Base-by-base conservation (phyloP, 495 filamentous ascomycete genomes). In the Trichoderma virens region DNA sequence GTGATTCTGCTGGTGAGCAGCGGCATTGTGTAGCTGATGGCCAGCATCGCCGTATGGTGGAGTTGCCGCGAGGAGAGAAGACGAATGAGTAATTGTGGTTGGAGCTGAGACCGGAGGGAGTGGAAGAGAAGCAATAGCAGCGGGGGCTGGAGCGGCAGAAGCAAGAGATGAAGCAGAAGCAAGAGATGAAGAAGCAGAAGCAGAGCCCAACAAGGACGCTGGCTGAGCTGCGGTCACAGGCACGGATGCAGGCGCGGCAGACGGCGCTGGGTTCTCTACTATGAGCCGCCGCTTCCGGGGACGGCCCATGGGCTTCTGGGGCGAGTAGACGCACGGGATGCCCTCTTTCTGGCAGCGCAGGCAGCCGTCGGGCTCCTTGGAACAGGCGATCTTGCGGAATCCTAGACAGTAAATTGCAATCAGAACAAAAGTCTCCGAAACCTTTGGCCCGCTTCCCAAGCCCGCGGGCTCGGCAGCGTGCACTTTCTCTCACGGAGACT, bases 241-340 rank as follows among this genome's bases (percentile, higher is more conserved):
- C 9, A 16, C 25, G 30, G 51, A 31, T n/a, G 45, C n/a, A 25
- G 45, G n/a, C 45, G n/a, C 9, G 45, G 47, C n/a, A n/a, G n/a
- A n/a, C n/a, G n/a, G n/a, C n/a, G n/a, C n/a, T n/a, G n/a, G n/a
- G n/a, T n/a, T n/a, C n/a, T n/a, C n/a, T n/a, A n/a, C 76, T 30
- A 76, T 69, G 61, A 75, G 77, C 25, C 76, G 76, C 47, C 82
- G 76, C 69, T 88, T 88, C 60, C 83, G 68, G 23, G 85, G 85
- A 65, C 85, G 70, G 20, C 85, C 85, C 85, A 88, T 88, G 25
- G 75, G 79, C 70, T 88, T 87, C 69, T 84, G 82, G 23, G 76
- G 70, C 5, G 85, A 86, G 69, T 86, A 88, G 67, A 80, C 73
- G 71, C 85, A 88, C 39, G 68, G 51, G 60, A 84, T 76, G 64